These are phyloP conservation scores for Trametes coccinea DNA, from an alignment of 768 basidiomycete genomes.

Conservation along the genomic window DNA sequence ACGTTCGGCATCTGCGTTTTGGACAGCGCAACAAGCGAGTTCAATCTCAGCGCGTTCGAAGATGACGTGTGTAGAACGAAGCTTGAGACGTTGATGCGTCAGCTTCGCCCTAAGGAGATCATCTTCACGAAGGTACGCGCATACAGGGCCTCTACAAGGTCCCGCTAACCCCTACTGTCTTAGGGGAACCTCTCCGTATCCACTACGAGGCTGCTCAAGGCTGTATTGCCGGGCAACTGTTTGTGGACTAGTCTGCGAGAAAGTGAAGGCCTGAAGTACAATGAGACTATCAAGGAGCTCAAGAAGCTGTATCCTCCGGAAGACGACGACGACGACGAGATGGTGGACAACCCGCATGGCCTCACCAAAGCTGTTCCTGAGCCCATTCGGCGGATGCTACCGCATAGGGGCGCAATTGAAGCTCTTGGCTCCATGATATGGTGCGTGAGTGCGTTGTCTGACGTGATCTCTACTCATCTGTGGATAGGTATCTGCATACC, in stretches of 20 bases:
- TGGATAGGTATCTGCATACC: constrained; percentile 75
- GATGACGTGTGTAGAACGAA: constrained; percentile 93
- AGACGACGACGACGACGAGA: constrained; percentile 44
- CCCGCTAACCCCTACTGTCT: background rate
- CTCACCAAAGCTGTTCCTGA: constrained; percentile 53
- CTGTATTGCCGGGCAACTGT: constrained; percentile 75
- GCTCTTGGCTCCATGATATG: constrained; percentile 92
- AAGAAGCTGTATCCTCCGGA: constrained; percentile 59
- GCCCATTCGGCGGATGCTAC: constrained; percentile 72
- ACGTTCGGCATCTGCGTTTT: constrained; percentile 88
- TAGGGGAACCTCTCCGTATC: constrained; percentile 86
- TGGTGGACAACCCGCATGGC: constrained; percentile 47
- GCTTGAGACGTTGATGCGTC: constrained; percentile 90
- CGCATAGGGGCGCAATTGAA: constrained; percentile 68
- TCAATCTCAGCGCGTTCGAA: constrained; percentile 84
- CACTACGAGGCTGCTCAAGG: constrained; percentile 81
- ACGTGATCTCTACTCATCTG: constrained; percentile 34
- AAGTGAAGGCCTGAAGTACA: constrained; percentile 80
- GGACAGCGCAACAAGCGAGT: constrained; percentile 95
- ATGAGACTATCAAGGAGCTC: constrained; percentile 68
- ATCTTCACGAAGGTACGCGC: constrained; percentile 76
- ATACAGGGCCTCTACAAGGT: background rate
- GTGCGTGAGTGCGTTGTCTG: constrained; percentile 40
- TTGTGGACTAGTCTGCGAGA: constrained; percentile 87
- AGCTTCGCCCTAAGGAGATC: constrained; percentile 89